Base-by-base conservation (phyloP, 2,329 filamentous ascomycete genomes). In the Fusarium sp. region DNA sequence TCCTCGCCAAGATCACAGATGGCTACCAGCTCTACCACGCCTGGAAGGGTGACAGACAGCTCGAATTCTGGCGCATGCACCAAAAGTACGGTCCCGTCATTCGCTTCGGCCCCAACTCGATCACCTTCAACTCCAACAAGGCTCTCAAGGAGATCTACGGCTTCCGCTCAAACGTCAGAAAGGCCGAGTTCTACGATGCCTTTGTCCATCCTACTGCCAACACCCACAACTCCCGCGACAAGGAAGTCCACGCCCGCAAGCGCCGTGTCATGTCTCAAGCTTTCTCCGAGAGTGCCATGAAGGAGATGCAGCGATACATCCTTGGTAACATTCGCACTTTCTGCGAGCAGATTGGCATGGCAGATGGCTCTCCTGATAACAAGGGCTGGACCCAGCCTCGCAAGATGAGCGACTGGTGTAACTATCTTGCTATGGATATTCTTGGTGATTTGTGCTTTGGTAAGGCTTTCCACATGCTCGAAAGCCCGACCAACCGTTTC, bases 21-120 rank as follows among this genome's bases (percentile, higher is more conserved):
- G 86, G 82, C 69, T 86, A 90, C 73, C 87, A 90, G 76, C 85
- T 91, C 30, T 94, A 92, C 78, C 89, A 93, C 71, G 91, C 91
- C 49, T 92, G 89, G 80, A 90, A 88, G 74, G 92, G 92, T 54
- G 89, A 92, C 70, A 86, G 91, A 2, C 92, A 94, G 76, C 84
- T 94, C 19, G 88, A 91, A 75, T 90, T 93, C 74, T 89, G 89
- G 82, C 84, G 86, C 30, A 83, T 90, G 71, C 93, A 97, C 77
- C 82, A 90, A 71, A 85, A 86, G 76, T 94, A 97, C 74, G 92
- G 91, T 83, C 81, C 84, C n/a, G 78, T 89, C 52, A 91, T 95
- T n/a, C 91, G 93, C 28, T 92, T 91, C 70, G 91, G 91, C 0
- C 93, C 93, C 45, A 93, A 93, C 78, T 88, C 88, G 64, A 81